phyloP scores from a whole-genome alignment of 129 eudicot genomes.

The Pittosporum tobira region DNA sequence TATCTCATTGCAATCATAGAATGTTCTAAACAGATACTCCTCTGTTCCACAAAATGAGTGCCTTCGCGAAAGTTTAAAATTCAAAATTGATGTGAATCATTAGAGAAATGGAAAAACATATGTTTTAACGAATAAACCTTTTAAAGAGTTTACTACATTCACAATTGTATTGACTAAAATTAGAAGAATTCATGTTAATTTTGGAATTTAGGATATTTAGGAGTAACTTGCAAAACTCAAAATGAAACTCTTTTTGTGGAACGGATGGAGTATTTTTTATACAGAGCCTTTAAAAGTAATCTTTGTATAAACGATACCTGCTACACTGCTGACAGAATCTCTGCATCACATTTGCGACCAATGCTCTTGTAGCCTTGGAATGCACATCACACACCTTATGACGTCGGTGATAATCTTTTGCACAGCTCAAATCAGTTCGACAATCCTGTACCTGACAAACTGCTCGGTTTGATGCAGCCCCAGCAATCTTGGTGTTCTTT shows the following conservation, averaged over 20 bases:
- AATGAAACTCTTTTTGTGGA: no score
- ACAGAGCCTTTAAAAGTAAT: not conserved
- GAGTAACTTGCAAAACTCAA: no score
- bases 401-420: constrained; percentile 31
- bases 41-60: no score
- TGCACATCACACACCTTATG: constrained; percentile 33
- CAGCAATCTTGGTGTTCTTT: constrained; percentile 32
- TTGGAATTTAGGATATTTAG: no score
- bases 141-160: no score
- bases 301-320: constrained; percentile 17
- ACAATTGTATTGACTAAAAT: no score
- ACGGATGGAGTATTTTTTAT: no score
- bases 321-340: constrained; percentile 34
- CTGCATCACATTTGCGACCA: constrained; percentile 25
- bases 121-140: no score
- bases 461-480: constrained; percentile 20
- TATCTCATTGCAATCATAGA: not conserved
- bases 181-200: no score
- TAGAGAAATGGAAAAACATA: no score
- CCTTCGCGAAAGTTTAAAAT: no score
- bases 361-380: constrained; percentile 25
- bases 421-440: constrained; percentile 25
- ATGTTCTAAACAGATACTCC: not conserved
- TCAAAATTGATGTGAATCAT: no score
- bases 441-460: constrained; percentile 30